Conservation (phyloP, 73 alveolate genomes). For the Paraurostyla sp. region DNA sequence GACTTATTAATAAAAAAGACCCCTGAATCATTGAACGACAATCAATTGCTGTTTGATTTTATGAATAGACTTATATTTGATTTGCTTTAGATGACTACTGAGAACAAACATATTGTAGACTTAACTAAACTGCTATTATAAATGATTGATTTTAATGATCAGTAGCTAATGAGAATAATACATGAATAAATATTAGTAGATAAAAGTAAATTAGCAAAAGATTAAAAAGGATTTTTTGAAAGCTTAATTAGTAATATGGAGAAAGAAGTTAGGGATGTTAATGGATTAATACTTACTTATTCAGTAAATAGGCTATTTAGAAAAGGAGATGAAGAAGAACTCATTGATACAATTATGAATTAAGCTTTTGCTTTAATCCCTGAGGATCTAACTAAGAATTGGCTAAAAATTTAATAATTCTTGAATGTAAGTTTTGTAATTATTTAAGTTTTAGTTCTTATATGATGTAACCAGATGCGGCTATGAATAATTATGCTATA, state of each 20-base stretch:
- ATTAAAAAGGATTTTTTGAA: slow-evolving; percentile 17
- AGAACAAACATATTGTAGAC: slow-evolving; percentile 26
- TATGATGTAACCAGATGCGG: slow-evolving; percentile 30
- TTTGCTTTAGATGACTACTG: slow-evolving; percentile 13
- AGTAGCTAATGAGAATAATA: neutral
- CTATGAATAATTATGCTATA: neutral
- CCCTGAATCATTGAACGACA: neutral
- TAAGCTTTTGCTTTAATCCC: slow-evolving; percentile 24
- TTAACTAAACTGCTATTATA: neutral
- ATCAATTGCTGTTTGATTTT: slow-evolving; percentile 5
- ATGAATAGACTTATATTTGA: slow-evolving; percentile 36
- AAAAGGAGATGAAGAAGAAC: neutral
- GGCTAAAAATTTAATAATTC: slow-evolving; percentile 25
- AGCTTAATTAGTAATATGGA: neutral
- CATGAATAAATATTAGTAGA: neutral
- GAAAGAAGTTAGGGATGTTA: neutral
- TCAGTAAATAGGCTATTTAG: slow-evolving; percentile 14
- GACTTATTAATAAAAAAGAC: neutral
- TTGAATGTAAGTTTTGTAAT: neutral
- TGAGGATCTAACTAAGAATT: slow-evolving; percentile 37
- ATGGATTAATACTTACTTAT: neutral
- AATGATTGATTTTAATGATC: neutral
- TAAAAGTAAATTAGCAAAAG: neutral
- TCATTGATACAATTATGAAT: slow-evolving; percentile 22
- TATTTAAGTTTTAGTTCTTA: too few species aligned